Percentiles rank a stretch among this genome's conserved stretches.
These are phyloP conservation scores for Hemisphaericaspora subhashii DNA, from an alignment of 1,139 yeast species.

Conservation along the genomic window DNA sequence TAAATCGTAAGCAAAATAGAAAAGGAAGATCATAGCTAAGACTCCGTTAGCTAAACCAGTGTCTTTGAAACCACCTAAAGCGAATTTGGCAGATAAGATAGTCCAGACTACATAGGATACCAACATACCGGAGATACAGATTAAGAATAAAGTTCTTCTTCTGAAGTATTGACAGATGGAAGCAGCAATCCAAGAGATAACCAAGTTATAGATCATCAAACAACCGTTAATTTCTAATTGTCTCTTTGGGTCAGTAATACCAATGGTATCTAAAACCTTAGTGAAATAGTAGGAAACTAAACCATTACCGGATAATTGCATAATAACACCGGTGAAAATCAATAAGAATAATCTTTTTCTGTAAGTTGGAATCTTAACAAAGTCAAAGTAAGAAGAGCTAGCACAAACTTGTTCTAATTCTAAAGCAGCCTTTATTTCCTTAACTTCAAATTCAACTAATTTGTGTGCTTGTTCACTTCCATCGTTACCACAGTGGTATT, in stretches of 20 bases:
- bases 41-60: constrained; percentile 36
- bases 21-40: constrained; percentile 47
- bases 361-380: constrained; percentile 34
- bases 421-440: constrained; percentile 44
- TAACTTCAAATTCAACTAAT: constrained; percentile 45
- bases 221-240: constrained; percentile 51
- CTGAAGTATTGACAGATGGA: constrained; percentile 30
- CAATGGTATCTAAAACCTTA: constrained; percentile 48
- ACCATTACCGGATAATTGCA: too few relatives aligned
- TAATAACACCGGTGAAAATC: constrained; percentile 33
- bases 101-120: constrained; percentile 41
- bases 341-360: constrained; percentile 45
- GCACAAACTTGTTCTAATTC: constrained; percentile 30
- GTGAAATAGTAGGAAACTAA: constrained; percentile 52
- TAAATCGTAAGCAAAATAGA: constrained; percentile 36
- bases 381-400: constrained; percentile 34
- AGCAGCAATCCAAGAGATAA: constrained; percentile 33
- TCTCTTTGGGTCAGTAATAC: constrained; percentile 42
- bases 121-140: constrained; percentile 37
- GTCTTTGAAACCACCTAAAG: constrained; percentile 33
- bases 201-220: constrained; percentile 43
- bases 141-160: constrained; percentile 48
- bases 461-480: constrained; percentile 28
- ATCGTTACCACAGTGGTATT: constrained; percentile 40
- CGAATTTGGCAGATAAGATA: constrained; percentile 36